phyloP scores from a whole-genome alignment of 257 asterid species.

The Gentiana dahurica region DNA sequence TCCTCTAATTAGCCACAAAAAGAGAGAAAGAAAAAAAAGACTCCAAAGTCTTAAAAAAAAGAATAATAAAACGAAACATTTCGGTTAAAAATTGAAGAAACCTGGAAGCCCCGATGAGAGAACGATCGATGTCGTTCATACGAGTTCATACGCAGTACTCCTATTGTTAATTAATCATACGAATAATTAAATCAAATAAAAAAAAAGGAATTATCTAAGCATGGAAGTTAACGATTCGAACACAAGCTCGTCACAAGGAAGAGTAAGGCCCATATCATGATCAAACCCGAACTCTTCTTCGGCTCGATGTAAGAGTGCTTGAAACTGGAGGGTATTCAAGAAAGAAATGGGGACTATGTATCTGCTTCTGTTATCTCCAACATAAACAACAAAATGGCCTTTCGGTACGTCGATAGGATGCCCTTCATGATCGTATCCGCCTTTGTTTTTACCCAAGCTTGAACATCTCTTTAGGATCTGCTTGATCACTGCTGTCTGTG shows the following conservation, averaged over 20 bases:
- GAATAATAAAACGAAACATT: background rate
- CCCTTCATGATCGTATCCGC: slow-evolving; percentile 21
- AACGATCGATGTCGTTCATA: too few relatives aligned
- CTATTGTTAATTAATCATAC: too few relatives aligned
- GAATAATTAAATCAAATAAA: too few relatives aligned
- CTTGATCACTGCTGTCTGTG: slow-evolving; percentile 32
- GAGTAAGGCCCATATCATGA: slow-evolving; percentile 29
- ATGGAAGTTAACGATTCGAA: slow-evolving; percentile 22
- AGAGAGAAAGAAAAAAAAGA: slow-evolving; percentile 3
- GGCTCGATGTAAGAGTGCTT: slow-evolving; percentile 21
- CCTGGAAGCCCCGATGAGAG: too few relatives aligned
- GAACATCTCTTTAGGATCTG: slow-evolving; percentile 39
- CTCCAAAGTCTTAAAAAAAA: slow-evolving; percentile 12
- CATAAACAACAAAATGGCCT: slow-evolving; percentile 31
- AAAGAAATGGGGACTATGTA: slow-evolving; percentile 27
- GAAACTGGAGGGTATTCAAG: slow-evolving; percentile 21
- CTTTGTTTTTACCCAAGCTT: slow-evolving; percentile 33
- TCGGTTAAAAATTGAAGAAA: too few relatives aligned
- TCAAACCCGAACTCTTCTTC: slow-evolving; percentile 32
- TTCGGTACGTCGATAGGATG: slow-evolving; percentile 26
- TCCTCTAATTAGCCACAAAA: slow-evolving; percentile 12
- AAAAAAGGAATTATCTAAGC: slow-evolving; percentile 9
- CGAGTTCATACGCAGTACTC: too few relatives aligned
- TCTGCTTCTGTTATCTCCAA: slow-evolving; percentile 24
- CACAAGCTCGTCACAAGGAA: slow-evolving; percentile 25